Percentiles rank a stretch among this genome's conserved stretches.
Evolutionary conservation across 192 early-diverging fungal genomes (phyloP).

Genomic region (Rhizophagus clarus): DNA sequence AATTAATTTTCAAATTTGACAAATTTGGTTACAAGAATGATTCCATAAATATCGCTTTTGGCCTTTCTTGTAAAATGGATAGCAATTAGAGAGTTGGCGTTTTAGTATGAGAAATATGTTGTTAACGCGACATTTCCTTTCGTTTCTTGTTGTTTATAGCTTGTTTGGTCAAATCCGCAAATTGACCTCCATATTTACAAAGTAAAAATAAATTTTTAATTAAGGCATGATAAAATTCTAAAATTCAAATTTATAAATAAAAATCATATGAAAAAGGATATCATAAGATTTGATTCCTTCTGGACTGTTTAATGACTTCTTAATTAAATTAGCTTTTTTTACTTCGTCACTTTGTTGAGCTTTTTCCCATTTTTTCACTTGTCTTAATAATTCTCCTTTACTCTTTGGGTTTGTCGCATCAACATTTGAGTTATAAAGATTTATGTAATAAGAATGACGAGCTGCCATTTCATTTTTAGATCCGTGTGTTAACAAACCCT

Average conservation of each 20-base stretch:
- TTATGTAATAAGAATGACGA: constrained; percentile 12
- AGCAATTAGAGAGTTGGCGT: too few species aligned
- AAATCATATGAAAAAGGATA: constrained; percentile 4
- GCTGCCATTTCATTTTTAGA: background rate
- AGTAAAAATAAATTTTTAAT: background rate
- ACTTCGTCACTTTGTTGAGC: background rate
- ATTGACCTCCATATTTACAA: background rate
- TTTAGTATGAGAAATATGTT: too few species aligned
- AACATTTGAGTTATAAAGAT: constrained; percentile 27
- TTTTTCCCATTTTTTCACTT: constrained; percentile 20
- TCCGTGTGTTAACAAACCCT: constrained; percentile 13
- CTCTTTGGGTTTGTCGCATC: constrained; percentile 25
- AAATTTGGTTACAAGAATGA: too few species aligned
- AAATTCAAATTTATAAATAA: background rate
- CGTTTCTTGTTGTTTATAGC: background rate
- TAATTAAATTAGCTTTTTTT: background rate
- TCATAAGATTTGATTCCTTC: constrained; percentile 3
- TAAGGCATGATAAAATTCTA: background rate
- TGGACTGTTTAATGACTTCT: background rate
- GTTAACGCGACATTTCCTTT: too few species aligned
- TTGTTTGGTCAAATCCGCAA: background rate
- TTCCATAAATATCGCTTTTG: too few species aligned
- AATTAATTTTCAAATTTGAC: too few species aligned
- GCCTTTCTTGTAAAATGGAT: too few species aligned
- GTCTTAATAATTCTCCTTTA: background rate